Conservation (phyloP, 78 protist genomes). For the Pigoraptor vietnamica region DNA sequence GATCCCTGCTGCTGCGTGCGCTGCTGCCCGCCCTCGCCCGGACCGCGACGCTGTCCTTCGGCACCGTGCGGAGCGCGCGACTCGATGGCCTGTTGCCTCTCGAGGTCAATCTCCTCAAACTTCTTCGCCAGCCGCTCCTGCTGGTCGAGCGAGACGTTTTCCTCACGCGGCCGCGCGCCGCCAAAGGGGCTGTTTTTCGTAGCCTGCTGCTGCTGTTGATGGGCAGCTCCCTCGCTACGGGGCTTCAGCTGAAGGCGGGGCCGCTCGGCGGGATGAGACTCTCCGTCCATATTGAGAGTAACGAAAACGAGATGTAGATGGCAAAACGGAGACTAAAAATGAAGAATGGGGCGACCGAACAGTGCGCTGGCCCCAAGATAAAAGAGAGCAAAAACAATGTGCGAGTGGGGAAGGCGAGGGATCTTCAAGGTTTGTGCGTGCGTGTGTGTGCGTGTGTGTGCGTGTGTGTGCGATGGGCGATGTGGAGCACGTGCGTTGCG, state of each 20-base stretch:
- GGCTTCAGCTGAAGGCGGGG: background rate
- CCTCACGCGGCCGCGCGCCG: background rate
- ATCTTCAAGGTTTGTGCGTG: no score
- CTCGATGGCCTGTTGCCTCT: background rate
- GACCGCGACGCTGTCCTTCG: background rate
- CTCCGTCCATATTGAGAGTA: background rate
- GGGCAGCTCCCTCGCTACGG: background rate
- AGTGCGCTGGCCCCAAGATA: no score
- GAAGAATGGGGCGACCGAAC: no score
- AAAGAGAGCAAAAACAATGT: no score
- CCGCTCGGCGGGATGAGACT: background rate
- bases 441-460: no score
- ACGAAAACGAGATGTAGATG: background rate
- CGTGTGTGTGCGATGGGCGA: no score
- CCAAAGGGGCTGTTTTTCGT: background rate
- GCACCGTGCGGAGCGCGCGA: background rate
- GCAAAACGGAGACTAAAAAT: background rate
- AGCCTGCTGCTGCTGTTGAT: background rate
- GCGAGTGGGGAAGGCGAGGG: no score
- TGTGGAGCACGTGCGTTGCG: no score
- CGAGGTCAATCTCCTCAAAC: background rate
- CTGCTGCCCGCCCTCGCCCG: background rate
- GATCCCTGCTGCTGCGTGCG: background rate
- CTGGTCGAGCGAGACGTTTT: background rate
- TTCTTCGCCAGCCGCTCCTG: background rate